Conservation (phyloP, 2,329 filamentous ascomycete genomes). For the Cercospora zeae-maydis region DNA sequence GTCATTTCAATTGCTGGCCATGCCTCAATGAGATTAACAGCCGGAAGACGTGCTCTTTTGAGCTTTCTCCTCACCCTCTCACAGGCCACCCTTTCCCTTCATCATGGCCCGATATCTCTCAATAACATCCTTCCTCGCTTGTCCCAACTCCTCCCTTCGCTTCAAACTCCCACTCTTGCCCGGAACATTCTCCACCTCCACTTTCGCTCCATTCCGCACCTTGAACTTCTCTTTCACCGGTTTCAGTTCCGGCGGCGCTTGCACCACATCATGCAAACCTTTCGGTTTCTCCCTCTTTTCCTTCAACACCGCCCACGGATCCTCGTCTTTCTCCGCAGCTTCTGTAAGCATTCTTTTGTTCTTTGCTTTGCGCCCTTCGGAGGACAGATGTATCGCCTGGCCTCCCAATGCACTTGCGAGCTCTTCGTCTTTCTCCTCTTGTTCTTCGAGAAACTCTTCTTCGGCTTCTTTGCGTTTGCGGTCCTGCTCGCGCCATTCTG, state of each 20-base stretch:
- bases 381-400: slow-evolving; percentile 60
- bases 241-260: slow-evolving; percentile 71
- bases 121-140: slow-evolving; percentile 65
- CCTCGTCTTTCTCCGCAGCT: slow-evolving; percentile 55
- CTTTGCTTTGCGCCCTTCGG: slow-evolving; percentile 50
- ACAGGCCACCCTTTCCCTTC: slow-evolving; percentile 41
- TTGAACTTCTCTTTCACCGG: slow-evolving; percentile 63
- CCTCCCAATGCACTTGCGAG: slow-evolving; percentile 62
- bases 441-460: slow-evolving; percentile 65
- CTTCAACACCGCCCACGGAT: slow-evolving; percentile 75
- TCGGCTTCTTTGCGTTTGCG: slow-evolving; percentile 74
- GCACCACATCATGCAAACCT: slow-evolving; percentile 57
- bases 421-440: slow-evolving; percentile 59
- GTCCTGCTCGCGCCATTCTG: slow-evolving; percentile 68
- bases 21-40: too few species aligned
- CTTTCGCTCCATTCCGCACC: slow-evolving; percentile 60
- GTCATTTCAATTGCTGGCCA: too few species aligned
- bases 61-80: not conserved
- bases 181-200: slow-evolving; percentile 66
- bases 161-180: slow-evolving; percentile 67
- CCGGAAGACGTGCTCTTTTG: not conserved
- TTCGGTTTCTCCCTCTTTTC: slow-evolving; percentile 57
- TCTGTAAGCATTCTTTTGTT: slow-evolving; percentile 42
- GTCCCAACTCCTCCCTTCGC: slow-evolving; percentile 68
- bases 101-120: slow-evolving; percentile 70